Evolutionary conservation across 1,139 yeast species (phyloP), one percentile per base, ranked within the genome.

Genomic region (Geotrichum citri-aurantii): DNA sequence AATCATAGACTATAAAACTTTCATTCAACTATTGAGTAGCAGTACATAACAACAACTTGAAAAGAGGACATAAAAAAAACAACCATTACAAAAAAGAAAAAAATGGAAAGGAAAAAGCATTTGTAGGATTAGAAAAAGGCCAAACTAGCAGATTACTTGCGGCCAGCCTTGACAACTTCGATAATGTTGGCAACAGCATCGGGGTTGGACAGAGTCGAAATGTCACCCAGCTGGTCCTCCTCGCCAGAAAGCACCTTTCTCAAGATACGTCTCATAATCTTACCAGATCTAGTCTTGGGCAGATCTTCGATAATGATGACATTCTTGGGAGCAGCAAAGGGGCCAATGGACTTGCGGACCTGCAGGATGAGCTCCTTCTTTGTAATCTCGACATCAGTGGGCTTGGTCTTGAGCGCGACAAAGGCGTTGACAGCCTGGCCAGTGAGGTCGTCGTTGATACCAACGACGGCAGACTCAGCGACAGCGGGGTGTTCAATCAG

Each of bases 261-360:
- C 77, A 90, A 79, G 68, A 90, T 86, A 80, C 97, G 86, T 81
- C 97, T 86, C 93, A 90, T 89, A 72, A 90, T 89, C 81, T 90
- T 90, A 70, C 97, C 97, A 40, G 95, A 87, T 78, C 97, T 84
- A 49, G 97, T 90, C 81, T 89, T 90, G 74, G 97, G 97, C 73
- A 90, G 81, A 71, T 90, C 96, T 60, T 79, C 81, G 59, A 90
- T 95, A 64, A 88, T 78, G 62, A 89, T 83, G 59, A 89, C 87
- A 48, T 86, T 79, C 77, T 89, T 89, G 74, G 96, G 96, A 61
- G 96, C 93, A 52, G 96, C 96, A 75, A 90, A 90, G 59, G 96
- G 96, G 60, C 97, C 97, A 72, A 90, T 90, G 69, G 83, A 86
- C 69, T 84, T 83, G 78, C 96, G 84, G 58, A 90, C 95, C 68